Base-by-base conservation (phyloP, 2,329 filamentous ascomycete species). In the Myriangium duriaei region DNA sequence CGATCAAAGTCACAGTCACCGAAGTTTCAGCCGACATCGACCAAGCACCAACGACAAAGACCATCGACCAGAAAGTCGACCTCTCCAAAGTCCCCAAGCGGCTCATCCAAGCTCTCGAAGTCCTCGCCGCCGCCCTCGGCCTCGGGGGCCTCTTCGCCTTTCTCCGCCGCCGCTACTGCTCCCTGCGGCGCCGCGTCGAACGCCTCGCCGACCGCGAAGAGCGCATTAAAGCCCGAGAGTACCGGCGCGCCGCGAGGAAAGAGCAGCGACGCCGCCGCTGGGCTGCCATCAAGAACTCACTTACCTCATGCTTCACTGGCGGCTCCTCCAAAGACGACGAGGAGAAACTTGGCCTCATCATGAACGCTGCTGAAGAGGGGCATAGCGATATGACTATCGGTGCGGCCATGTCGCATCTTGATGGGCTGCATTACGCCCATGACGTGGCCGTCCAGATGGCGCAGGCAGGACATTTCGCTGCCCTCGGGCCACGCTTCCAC, bases 171-270 rank as follows among this genome's bases (percentile, higher is more conserved):
- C 65, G 65, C 44, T 72, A 63, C 43, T 62, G 64, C 46, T 65
- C 65, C 36, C 59, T 63, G 15, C 64, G 68, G 19, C 63, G 60
- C 18, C 63, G 65, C 41, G 67, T 64, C 10, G 71, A 74, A 41
- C 61, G 69, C 16, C 62, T 67, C 6, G 68, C 71, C 11, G 58
- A 64, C 30, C 62, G 62, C 11, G 71, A 76, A 55, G 70, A 75
- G 52, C 62, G 70, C 35, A 58, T 62, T 18, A 68, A 64, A 17
- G 66, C 59, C 9, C 60, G 64, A 10, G 61, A 66, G 5, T 76
- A 75, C 47, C 64, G 63, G 30, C 60, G 64, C 19, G 69, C 71
- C 18, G 71, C 71, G 13, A 62, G 68, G 14, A 30, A 37, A 18
- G 67, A 70, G 32, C 59, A 63, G 29, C 65, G 67, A 59, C 58